Conservation (phyloP, 2,329 filamentous ascomycete species). For the Drechslerella dactyloides region DNA sequence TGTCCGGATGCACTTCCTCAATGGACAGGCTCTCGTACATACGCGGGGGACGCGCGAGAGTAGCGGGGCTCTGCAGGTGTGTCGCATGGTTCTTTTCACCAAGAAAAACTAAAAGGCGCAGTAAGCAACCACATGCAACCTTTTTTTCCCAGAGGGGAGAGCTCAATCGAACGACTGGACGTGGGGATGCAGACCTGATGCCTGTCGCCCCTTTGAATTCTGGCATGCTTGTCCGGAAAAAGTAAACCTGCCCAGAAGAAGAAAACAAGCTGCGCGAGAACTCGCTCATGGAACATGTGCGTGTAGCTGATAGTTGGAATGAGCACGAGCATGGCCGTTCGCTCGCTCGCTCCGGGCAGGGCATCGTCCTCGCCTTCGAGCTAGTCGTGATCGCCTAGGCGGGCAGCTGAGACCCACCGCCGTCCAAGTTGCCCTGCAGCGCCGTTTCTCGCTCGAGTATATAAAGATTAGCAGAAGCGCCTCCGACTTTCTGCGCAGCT, state of each 20-base stretch:
- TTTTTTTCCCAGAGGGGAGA: slow-evolving; percentile 21
- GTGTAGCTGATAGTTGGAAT: too few species aligned
- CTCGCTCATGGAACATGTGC: too few species aligned
- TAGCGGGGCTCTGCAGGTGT: background rate
- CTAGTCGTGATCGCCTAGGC: background rate
- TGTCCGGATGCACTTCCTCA: slow-evolving; percentile 17
- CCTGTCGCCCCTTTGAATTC: background rate
- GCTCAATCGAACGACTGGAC: slow-evolving; percentile 25
- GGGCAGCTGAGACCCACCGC: slow-evolving; percentile 3
- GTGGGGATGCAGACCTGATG: slow-evolving; percentile 24
- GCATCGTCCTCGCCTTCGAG: background rate
- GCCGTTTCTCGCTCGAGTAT: slow-evolving; percentile 12
- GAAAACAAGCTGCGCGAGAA: background rate
- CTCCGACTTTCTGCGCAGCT: slow-evolving; percentile 11
- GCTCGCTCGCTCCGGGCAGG: background rate
- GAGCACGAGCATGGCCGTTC: too few species aligned
- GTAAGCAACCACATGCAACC: slow-evolving; percentile 40
- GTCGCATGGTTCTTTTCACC: background rate
- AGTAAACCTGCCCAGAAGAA: slow-evolving; percentile 1
- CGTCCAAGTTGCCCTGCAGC: background rate
- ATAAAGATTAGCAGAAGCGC: slow-evolving; percentile 1
- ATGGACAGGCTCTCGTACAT: slow-evolving; percentile 8
- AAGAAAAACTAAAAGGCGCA: background rate
- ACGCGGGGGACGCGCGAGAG: too few species aligned
- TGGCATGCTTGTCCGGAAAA: background rate